Evolutionary conservation across 1,284 basidiomycete genomes (phyloP), one percentile per base, ranked within the genome.

Genomic region (Butyriboletus appendiculatus): DNA sequence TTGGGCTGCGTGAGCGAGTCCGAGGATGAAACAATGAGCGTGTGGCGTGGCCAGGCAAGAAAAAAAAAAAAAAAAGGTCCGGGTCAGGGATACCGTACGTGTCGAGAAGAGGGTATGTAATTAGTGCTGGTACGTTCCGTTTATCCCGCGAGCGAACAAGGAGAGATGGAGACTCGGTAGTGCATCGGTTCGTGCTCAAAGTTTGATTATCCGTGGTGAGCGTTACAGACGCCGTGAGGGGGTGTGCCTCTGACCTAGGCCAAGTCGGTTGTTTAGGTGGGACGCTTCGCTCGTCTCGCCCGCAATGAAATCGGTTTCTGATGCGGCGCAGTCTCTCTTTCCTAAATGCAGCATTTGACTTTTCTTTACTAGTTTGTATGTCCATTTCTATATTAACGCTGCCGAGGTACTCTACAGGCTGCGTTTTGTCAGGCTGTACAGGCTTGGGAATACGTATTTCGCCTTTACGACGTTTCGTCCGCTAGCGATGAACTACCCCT

Each of bases 381-480:
- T 45, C 54, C 57, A 64, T 60, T 60, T 68, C 65, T 59, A 68
- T 69, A 72, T 67, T 69, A 66, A 60, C 66, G 59, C 50, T 58
- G 57, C 69, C 68, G 58, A 69, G 55, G 52, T 54, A 33, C 53
- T 53, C 47, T 56, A 52, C 55, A 56, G 45, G 7, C 50, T 59
- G 53, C 57, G 53, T 66, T 68, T 61, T 57, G 62, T 61, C 54
- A 56, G 62, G 64, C 69, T 70, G 66, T 70, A 68, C 66, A 67
- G 57, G 56, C 63, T 66, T 68, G 68, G 70, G 50, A 68, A 67
- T 68, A 68, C 67, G 61, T 69, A 68, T 62, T 57, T 68, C 52
- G 58, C 56, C 55, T 49, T 66, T 68, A 65, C 69, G 64, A 69
- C 44, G 58, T 58, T 68, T 64, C 46, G 55, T 50, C 57, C 53